phyloP scores from a whole-genome alignment of 2,329 filamentous ascomycete species.

The Fusarium caatingaense region DNA sequence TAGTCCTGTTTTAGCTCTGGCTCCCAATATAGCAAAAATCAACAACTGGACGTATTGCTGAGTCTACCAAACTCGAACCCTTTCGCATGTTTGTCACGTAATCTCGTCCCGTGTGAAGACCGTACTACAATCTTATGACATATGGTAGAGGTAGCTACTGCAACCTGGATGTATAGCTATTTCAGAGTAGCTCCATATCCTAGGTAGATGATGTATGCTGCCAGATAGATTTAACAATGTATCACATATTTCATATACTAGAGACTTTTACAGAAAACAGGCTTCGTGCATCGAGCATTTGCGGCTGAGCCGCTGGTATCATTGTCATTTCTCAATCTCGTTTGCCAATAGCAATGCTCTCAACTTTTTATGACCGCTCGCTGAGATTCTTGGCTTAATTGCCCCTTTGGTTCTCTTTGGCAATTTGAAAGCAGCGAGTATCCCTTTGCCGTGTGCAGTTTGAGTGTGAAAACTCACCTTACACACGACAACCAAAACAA shows the following conservation, averaged over 20 bases:
- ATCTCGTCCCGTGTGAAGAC: too few relatives aligned
- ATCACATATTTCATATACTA: not conserved
- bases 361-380: constrained; percentile 37
- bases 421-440: constrained; percentile 18
- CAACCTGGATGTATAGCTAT: too few relatives aligned
- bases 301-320: constrained; percentile 39
- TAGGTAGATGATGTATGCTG: too few relatives aligned
- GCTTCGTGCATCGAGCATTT: constrained; percentile 35
- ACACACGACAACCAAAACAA: constrained; percentile 32
- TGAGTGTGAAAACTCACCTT: constrained; percentile 29
- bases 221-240: not conserved
- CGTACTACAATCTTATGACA: too few relatives aligned
- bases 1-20: not conserved
- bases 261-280: not conserved
- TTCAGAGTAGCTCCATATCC: too few relatives aligned
- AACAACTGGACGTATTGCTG: not conserved
- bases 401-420: not conserved
- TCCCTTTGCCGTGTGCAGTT: constrained; percentile 23
- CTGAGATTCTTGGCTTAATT: constrained; percentile 14
- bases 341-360: constrained; percentile 37
- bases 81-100: not conserved
- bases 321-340: constrained; percentile 44
- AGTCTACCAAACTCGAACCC: not conserved
- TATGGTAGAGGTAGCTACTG: too few relatives aligned
- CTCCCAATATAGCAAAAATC: not conserved